These are phyloP conservation scores for Cinnamomum micranthum DNA, from an alignment of 164 flowering plant species.

Conservation along the genomic window DNA sequence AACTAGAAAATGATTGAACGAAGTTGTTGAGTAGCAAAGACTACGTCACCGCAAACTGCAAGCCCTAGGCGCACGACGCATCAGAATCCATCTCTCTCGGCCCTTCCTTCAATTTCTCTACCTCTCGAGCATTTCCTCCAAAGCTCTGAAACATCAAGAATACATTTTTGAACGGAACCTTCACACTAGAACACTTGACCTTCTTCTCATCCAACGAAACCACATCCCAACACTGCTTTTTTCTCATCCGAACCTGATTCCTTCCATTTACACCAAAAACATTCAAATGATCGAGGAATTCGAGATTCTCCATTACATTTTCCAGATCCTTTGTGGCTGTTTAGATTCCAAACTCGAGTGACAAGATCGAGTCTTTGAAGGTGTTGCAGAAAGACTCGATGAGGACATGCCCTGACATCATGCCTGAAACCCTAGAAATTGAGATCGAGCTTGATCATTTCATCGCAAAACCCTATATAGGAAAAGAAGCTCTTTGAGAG, in stretches of 20 bases:
- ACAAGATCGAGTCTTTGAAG: conserved; percentile 53
- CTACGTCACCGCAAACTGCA: conserved; percentile 69
- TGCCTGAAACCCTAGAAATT: neutral
- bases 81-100: conserved; percentile 31
- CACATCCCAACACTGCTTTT: conserved; percentile 27
- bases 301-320: conserved; percentile 13
- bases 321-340: conserved; percentile 69
- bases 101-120: conserved; percentile 25
- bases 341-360: conserved; percentile 59
- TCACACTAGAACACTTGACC: conserved; percentile 35
- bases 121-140: conserved; percentile 18
- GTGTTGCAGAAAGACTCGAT: conserved; percentile 67
- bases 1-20: conserved; percentile 54
- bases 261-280: conserved; percentile 5
- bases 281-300: conserved; percentile 9
- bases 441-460: neutral
- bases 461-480: neutral
- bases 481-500: neutral
- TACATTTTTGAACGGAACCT: conserved; percentile 48
- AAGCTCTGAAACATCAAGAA: conserved; percentile 37
- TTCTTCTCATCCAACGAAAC: conserved; percentile 39
- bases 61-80: conserved; percentile 53
- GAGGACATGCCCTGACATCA: conserved; percentile 26
- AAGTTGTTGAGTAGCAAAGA: conserved; percentile 51
- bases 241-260: conserved; percentile 26